Conservation (phyloP, 495 filamentous ascomycete genomes). For the Penicillium egyptiacum region DNA sequence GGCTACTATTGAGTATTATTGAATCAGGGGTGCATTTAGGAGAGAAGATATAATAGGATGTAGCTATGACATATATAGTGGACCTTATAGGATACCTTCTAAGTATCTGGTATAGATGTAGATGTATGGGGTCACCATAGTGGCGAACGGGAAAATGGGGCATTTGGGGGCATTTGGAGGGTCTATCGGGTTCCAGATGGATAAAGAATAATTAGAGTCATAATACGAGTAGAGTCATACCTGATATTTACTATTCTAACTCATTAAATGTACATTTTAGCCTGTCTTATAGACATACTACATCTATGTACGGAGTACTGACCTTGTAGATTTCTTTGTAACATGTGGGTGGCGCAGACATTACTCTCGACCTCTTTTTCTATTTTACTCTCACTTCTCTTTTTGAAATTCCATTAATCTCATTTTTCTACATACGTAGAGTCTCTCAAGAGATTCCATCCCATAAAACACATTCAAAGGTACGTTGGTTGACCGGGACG, state of each 20-base stretch:
- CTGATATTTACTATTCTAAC: not conserved
- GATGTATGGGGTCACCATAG: not conserved
- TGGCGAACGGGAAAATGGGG: conserved; percentile 16
- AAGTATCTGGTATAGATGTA: not conserved
- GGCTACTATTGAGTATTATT: conserved; percentile 1
- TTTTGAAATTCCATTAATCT: not conserved
- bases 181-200: conserved; percentile 10
- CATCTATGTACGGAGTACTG: too few relatives aligned
- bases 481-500: conserved; percentile 6
- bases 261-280: not conserved
- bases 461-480: not conserved
- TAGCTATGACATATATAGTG: too few relatives aligned
- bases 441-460: not conserved
- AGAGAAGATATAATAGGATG: not conserved
- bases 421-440: not conserved
- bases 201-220: not conserved
- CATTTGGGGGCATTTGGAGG: not conserved
- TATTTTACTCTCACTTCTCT: not conserved
- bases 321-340: not conserved
- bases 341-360: conserved; percentile 13
- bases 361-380: not conserved
- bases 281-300: too few relatives aligned
- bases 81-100: not conserved
- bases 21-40: not conserved
- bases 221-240: not conserved